A percentile compares a stretch with the other conserved stretches of the same genome.
phyloP scores from a whole-genome alignment of 768 basidiomycete genomes.

The Podaxis sp. region DNA sequence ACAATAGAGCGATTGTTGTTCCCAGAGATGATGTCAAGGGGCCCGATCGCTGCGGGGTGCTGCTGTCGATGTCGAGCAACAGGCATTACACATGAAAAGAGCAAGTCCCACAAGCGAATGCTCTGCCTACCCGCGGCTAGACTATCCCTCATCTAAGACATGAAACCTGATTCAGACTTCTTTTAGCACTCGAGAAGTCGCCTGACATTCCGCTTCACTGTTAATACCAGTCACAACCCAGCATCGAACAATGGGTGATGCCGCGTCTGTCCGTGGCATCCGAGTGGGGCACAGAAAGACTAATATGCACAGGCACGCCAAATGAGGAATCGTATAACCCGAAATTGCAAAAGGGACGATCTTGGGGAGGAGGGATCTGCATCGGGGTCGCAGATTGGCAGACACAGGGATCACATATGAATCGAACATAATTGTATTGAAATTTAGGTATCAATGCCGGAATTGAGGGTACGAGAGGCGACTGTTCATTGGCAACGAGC shows the following conservation, averaged over 20 bases:
- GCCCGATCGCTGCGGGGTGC: slow-evolving; percentile 1
- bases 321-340: background rate
- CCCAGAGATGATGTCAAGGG: background rate
- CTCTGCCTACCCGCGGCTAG: background rate
- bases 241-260: background rate
- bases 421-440: background rate
- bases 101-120: background rate
- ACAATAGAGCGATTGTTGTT: background rate
- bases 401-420: background rate
- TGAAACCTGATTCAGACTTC: slow-evolving; percentile 1
- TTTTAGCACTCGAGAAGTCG: background rate
- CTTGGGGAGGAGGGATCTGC: slow-evolving; percentile 1
- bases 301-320: background rate
- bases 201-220: background rate
- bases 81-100: background rate
- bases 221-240: background rate
- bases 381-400: background rate
- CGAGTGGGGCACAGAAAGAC: background rate
- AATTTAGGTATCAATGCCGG: background rate
- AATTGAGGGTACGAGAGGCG: background rate
- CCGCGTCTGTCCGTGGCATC: background rate
- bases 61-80: background rate
- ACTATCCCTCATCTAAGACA: background rate
- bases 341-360: slow-evolving; percentile 8
- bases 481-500: background rate